A percentile compares a stretch with the other conserved stretches of the same genome.
Evolutionary conservation across 768 basidiomycete species (phyloP).

Genomic region (Butyriboletus loyo): DNA sequence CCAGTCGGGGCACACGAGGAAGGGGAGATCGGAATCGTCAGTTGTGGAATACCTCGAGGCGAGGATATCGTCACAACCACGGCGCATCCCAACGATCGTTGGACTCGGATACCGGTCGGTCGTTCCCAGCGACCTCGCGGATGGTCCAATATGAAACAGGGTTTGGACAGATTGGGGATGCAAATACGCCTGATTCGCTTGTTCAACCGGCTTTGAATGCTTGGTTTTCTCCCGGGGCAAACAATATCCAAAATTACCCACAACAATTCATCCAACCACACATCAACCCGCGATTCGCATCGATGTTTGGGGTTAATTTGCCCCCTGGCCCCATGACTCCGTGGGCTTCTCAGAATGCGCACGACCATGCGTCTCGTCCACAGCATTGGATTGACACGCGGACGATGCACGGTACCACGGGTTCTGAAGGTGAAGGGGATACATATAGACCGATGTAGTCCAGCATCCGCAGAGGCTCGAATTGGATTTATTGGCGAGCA

Average conservation of each 20-base stretch:
- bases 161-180: constrained; percentile 39
- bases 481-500: constrained; percentile 19
- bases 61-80: constrained; percentile 8
- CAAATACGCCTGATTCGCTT: constrained; percentile 12
- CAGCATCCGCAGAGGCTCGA: constrained; percentile 4
- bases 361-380: constrained; percentile 9
- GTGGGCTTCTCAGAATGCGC: constrained; percentile 15
- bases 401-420: constrained; percentile 31
- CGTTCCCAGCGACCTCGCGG: constrained; percentile 44
- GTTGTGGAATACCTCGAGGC: constrained; percentile 19
- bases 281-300: constrained; percentile 79
- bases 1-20: constrained; percentile 28
- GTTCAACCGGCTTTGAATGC: constrained; percentile 10
- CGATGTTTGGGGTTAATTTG: constrained; percentile 53
- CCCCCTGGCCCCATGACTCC: constrained; percentile 22
- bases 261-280: constrained; percentile 65
- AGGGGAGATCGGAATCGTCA: constrained; percentile 18
- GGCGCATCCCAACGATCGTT: constrained; percentile 28
- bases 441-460: constrained; percentile 29
- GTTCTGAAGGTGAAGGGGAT: constrained; percentile 24
- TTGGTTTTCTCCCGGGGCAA: constrained; percentile 18
- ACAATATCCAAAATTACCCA: constrained; percentile 12
- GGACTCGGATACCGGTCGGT: constrained; percentile 27
- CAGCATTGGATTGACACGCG: constrained; percentile 40
- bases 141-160: constrained; percentile 43